phyloP scores from a whole-genome alignment of 192 early-diverging fungal genomes.

The Entophlyctis helioformis region DNA sequence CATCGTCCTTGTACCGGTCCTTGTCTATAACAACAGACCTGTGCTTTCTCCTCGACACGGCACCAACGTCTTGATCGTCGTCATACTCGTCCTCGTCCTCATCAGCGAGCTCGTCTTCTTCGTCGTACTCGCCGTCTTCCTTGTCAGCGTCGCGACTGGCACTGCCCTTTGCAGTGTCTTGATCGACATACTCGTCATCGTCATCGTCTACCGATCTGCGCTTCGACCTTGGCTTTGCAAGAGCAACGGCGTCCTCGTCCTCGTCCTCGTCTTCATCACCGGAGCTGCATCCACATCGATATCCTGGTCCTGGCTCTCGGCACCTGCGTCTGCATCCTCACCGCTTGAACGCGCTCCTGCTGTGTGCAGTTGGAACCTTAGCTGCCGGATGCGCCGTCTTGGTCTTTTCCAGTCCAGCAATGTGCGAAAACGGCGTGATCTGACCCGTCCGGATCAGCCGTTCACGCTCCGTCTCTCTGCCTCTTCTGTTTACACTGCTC shows the following conservation, averaged over 20 bases:
- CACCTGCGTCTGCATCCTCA: background rate
- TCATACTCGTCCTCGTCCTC: slow-evolving; percentile 4
- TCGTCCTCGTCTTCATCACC: background rate
- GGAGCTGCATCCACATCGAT: too few relatives aligned
- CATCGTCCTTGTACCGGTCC: slow-evolving; percentile 38
- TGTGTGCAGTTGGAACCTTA: background rate
- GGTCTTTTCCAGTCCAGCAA: slow-evolving; percentile 13
- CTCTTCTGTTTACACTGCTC: slow-evolving; percentile 10
- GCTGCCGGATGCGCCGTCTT: background rate
- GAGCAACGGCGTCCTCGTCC: background rate
- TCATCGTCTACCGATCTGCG: slow-evolving; percentile 6
- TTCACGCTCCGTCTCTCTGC: slow-evolving; percentile 45
- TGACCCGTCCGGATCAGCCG: slow-evolving; percentile 56
- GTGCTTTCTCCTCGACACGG: slow-evolving; percentile 6
- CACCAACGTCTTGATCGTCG: slow-evolving; percentile 8
- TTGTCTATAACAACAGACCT: slow-evolving; percentile 1
- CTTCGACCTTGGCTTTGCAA: background rate
- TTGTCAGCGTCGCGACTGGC: too few relatives aligned
- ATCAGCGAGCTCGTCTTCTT: slow-evolving; percentile 2
- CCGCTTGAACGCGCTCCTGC: background rate
- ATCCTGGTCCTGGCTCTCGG: too few relatives aligned
- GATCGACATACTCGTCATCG: slow-evolving; percentile 5
- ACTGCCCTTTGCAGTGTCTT: too few relatives aligned
- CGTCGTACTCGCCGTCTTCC: slow-evolving; percentile 8
- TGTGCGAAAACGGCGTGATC: slow-evolving; percentile 51